Conservation (phyloP, 257 asterid genomes). For the Salvia miltiorrhiza region DNA sequence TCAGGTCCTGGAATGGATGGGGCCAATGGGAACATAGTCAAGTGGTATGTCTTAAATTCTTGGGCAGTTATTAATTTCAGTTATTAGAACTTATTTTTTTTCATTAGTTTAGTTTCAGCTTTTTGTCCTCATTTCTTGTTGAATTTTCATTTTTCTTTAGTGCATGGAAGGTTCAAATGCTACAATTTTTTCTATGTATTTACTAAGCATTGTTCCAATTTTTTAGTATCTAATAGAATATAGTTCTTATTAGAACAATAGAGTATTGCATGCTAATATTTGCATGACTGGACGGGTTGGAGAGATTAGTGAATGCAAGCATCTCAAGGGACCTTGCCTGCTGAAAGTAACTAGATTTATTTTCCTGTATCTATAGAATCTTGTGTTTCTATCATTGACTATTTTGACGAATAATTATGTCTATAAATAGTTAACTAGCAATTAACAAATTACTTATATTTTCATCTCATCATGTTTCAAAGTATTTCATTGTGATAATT, state of each 20-base stretch:
- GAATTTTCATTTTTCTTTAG: background rate
- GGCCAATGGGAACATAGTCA: constrained; percentile 48
- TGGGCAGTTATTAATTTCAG: background rate
- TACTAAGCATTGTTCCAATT: background rate
- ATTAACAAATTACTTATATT: background rate
- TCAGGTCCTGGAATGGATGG: constrained; percentile 90
- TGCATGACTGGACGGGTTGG: background rate
- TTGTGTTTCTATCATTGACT: background rate
- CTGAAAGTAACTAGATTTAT: background rate
- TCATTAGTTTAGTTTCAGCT: background rate
- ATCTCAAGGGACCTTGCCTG: background rate
- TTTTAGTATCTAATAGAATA: background rate
- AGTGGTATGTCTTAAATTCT: constrained; percentile 45
- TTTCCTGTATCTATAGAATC: background rate
- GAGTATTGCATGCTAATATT: background rate
- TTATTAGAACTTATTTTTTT: background rate
- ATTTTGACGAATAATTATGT: background rate
- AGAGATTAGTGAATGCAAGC: background rate
- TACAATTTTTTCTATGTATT: background rate
- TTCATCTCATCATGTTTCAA: background rate
- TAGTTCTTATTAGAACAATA: background rate
- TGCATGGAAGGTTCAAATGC: background rate
- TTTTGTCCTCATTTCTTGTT: background rate
- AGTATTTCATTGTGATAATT: background rate
- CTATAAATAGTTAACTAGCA: background rate